A percentile compares a stretch with the other conserved stretches of the same genome.
Conservation (phyloP, 2,329 filamentous ascomycete species). For the Pleoardoris graminearum region DNA sequence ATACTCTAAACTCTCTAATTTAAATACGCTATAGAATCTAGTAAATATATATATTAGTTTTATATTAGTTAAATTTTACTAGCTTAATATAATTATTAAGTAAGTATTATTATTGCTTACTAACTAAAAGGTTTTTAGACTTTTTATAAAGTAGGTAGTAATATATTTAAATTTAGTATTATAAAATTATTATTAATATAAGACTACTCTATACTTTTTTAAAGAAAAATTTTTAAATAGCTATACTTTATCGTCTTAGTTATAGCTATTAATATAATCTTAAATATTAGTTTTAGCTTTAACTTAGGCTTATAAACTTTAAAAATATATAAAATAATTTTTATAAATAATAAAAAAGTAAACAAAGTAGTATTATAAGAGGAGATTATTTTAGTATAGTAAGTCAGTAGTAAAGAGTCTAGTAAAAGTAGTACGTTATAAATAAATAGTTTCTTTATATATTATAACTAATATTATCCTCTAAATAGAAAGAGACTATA, state of each 20-base stretch:
- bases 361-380: not conserved
- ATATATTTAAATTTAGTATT: slow-evolving; percentile 15
- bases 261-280: too few species aligned
- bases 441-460: not conserved
- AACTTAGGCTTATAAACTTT: slow-evolving; percentile 10
- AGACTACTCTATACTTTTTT: too few species aligned
- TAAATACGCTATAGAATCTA: too few species aligned
- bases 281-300: slow-evolving; percentile 9
- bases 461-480: too few species aligned
- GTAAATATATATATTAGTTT: not conserved
- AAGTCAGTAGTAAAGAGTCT: not conserved
- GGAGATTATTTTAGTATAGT: slow-evolving; percentile 12
- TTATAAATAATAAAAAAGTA: slow-evolving; percentile 7
- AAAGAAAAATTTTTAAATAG: too few species aligned
- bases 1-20: not conserved
- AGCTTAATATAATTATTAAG: slow-evolving; percentile 14
- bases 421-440: not conserved
- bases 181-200: not conserved
- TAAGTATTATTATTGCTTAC: slow-evolving; percentile 13
- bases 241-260: too few species aligned
- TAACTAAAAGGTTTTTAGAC: slow-evolving; percentile 11
- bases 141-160: slow-evolving; percentile 2
- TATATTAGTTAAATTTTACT: slow-evolving; percentile 16
- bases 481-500: not conserved
- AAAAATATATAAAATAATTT: slow-evolving; percentile 12